These are phyloP conservation scores for Orbilia quercus DNA, from an alignment of 2,329 filamentous ascomycete species.

Conservation along the genomic window DNA sequence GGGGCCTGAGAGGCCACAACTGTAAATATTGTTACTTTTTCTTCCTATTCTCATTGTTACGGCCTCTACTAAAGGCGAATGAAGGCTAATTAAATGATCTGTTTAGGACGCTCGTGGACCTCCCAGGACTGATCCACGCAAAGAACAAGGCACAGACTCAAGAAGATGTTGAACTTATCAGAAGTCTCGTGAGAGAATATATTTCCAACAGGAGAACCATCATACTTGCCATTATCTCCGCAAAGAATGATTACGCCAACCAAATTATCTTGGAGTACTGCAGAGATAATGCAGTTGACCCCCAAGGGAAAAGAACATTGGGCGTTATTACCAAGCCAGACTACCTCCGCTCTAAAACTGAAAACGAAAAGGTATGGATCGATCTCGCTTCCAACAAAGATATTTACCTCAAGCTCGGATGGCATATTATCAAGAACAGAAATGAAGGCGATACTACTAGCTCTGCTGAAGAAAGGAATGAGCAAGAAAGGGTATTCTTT, in stretches of 20 bases:
- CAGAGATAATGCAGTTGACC: conserved; percentile 62
- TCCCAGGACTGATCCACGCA: conserved; percentile 69
- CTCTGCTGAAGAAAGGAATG: conserved; percentile 17
- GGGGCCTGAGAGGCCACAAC: conserved; percentile 65
- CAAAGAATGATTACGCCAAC: conserved; percentile 68
- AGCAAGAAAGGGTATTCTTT: conserved; percentile 37
- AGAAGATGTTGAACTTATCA: conserved; percentile 65
- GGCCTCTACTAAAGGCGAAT: not conserved
- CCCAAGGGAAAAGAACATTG: conserved; percentile 66
- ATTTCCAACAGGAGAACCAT: conserved; percentile 70
- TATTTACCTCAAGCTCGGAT: conserved; percentile 64
- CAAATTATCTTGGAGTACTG: conserved; percentile 70
- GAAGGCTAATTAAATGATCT: not conserved
- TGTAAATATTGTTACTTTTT: conserved; percentile 58
- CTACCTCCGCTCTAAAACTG: conserved; percentile 62
- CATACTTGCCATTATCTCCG: conserved; percentile 69
- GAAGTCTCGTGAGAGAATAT: conserved; percentile 67
- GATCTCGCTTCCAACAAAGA: conserved; percentile 24
- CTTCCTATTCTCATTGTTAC: not conserved
- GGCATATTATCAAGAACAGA: conserved; percentile 70
- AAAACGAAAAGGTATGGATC: conserved; percentile 63
- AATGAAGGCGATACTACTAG: conserved; percentile 59
- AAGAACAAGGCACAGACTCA: conserved; percentile 65
- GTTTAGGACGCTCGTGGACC: conserved; percentile 67
- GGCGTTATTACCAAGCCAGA: conserved; percentile 72